Evolutionary conservation across 495 filamentous ascomycete genomes (phyloP), one percentile per base, ranked within the genome.

Genomic region (Aspergillus coremiiformis): DNA sequence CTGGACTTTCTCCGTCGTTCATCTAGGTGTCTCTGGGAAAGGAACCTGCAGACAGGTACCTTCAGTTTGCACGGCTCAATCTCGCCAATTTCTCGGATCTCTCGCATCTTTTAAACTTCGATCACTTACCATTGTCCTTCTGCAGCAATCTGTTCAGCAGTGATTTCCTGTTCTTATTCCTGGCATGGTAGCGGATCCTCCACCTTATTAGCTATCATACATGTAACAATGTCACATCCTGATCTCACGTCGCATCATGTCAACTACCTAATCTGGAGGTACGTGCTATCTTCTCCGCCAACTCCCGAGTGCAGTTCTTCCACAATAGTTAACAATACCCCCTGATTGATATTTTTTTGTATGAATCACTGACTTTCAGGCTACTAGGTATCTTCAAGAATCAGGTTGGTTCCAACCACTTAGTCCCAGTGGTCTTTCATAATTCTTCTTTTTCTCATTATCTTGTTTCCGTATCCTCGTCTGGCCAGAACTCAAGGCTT

Each of bases 221-320:
- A 70, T 74, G 68, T 72, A 70, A 72, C 68, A 63, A 78, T 78
- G 75, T 65, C 69, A 64, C 69, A 68, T 54, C 70, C 66, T 49
- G 66, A 74, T 60, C 80, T 98, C 63, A 86, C 88, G 69, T 92
- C 90, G 55, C 83, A 96, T 77, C 86, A 92, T 74, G 82, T 97
- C 76, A 98, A 97, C 80, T 97, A 92, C 78, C 78, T 98, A 74
- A 88, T 98, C 77, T 95, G 90, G 88, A 90, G 90, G 89, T 96
- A 80, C 70, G 89, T 80, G 14, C 10, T n/a, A 5, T 4, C 21
- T 21, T 22, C 32, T n/a, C 12, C n/a, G 2, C 32, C 32, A 12
- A 26, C 45, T n/a, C n/a, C n/a, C n/a, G n/a, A n/a, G n/a, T 49
- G 29, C 46, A 35, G 15, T 27, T 8, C 5, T 4, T 15, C 21